A percentile compares a stretch with the other conserved stretches of the same genome.
These are phyloP conservation scores for Pythium apleroticum DNA, from an alignment of 352 stramenopile species.

Conservation along the genomic window DNA sequence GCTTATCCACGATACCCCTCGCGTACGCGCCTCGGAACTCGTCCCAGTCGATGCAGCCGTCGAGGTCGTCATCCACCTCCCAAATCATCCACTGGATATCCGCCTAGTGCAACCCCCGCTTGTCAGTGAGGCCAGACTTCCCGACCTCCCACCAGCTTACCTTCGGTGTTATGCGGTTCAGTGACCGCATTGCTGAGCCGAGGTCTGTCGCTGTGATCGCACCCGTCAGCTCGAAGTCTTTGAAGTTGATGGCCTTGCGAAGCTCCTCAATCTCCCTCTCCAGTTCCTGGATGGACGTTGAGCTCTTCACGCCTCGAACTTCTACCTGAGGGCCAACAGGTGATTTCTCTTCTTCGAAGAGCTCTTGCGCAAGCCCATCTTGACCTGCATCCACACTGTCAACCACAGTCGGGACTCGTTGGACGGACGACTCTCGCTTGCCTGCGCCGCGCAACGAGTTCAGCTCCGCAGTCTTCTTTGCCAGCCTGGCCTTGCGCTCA, in stretches of 20 bases:
- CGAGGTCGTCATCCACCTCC: constrained; percentile 95
- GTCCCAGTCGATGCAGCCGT: constrained; percentile 89
- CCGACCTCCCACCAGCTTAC: constrained; percentile 15
- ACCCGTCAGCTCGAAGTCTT: constrained; percentile 36
- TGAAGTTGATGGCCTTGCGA: constrained; percentile 40
- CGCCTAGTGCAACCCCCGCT: constrained; percentile 33
- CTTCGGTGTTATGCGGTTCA: constrained; percentile 39
- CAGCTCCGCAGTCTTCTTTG: constrained; percentile 25
- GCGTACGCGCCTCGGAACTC: constrained; percentile 94
- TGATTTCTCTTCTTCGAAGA: neutral
- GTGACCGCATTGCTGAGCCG: constrained; percentile 40
- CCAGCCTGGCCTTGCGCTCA: constrained; percentile 47
- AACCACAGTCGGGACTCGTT: neutral
- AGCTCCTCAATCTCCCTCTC: constrained; percentile 48
- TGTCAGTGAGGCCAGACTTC: neutral
- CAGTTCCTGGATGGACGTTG: constrained; percentile 15
- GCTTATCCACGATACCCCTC: constrained; percentile 89
- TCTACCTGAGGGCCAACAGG: neutral
- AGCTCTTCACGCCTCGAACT: neutral
- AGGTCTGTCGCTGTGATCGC: constrained; percentile 45
- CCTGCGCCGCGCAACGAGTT: constrained; percentile 1
- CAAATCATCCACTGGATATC: constrained; percentile 97
- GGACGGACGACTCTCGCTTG: neutral
- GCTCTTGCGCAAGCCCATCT: neutral
- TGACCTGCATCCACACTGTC: neutral